A percentile compares a stretch with the other conserved stretches of the same genome.
These are phyloP conservation scores for Aureobasidium sp. DNA, from an alignment of 2,329 filamentous ascomycete genomes.

Conservation along the genomic window DNA sequence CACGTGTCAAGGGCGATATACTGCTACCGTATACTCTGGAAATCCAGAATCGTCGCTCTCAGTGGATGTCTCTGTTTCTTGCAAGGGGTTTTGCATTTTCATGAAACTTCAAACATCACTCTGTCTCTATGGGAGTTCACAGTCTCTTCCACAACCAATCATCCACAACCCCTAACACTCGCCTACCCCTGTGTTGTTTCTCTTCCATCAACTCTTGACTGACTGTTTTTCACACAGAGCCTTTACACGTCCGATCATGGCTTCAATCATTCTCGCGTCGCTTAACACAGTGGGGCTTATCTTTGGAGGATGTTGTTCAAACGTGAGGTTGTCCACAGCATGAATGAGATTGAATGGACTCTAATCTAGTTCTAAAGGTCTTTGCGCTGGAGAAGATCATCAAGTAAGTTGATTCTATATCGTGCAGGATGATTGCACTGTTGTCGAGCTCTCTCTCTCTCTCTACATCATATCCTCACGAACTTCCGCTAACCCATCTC, in stretches of 20 bases:
- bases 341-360: not conserved
- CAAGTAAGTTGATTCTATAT: constrained; percentile 48
- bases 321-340: constrained; percentile 48
- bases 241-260: not conserved
- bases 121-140: not conserved
- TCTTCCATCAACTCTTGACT: not conserved
- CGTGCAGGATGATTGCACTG: constrained; percentile 5
- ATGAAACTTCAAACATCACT: not conserved
- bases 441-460: not conserved
- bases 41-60: too few species aligned
- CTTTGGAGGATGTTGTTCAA: constrained; percentile 91
- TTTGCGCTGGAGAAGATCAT: constrained; percentile 93
- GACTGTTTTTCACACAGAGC: not conserved
- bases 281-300: constrained; percentile 67
- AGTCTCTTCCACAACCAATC: not conserved
- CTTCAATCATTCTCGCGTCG: constrained; percentile 16
- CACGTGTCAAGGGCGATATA: too few species aligned
- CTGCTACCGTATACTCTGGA: too few species aligned
- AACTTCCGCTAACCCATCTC: constrained; percentile 17
- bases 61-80: not conserved
- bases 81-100: not conserved
- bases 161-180: not conserved
- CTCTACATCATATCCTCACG: not conserved
- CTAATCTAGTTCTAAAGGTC: constrained; percentile 47
- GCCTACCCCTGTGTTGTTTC: too few species aligned